These are phyloP conservation scores for Bacidia rubella DNA, from an alignment of 495 filamentous ascomycete species.

Conservation along the genomic window DNA sequence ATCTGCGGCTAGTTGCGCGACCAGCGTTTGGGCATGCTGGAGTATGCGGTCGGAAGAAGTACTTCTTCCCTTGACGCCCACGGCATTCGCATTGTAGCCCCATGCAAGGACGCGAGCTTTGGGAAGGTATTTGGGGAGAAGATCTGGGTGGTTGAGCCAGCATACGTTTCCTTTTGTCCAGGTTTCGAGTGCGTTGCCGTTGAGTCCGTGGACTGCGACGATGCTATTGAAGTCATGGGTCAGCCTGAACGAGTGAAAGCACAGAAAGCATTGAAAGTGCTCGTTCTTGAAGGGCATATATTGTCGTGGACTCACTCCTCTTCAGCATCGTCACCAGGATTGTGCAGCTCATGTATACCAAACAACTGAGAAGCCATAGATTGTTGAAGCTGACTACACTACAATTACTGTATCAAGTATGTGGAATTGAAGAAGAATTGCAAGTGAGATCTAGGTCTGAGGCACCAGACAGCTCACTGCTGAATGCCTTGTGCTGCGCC, in stretches of 20 bases:
- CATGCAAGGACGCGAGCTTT: slow-evolving; percentile 15
- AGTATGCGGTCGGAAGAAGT: slow-evolving; percentile 15
- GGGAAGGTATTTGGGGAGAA: slow-evolving; percentile 16
- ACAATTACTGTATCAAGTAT: too few species aligned
- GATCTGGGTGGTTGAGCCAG: slow-evolving; percentile 17
- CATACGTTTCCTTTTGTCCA: slow-evolving; percentile 15
- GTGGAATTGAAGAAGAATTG: too few species aligned
- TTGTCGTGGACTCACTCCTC: neutral
- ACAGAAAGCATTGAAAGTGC: too few species aligned
- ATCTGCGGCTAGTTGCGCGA: slow-evolving; percentile 14
- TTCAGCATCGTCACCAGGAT: neutral
- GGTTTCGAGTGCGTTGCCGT: slow-evolving; percentile 20
- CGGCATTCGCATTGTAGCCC: slow-evolving; percentile 20
- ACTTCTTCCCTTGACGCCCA: slow-evolving; percentile 6
- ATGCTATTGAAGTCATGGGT: slow-evolving; percentile 17
- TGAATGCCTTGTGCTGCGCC: too few species aligned
- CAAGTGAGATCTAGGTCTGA: too few species aligned
- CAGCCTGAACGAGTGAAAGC: too few species aligned
- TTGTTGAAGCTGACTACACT: too few species aligned
- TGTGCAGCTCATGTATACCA: neutral
- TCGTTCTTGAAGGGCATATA: too few species aligned
- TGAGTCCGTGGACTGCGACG: slow-evolving; percentile 29
- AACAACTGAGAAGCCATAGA: neutral
- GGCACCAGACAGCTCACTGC: too few species aligned
- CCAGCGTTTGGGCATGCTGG: slow-evolving; percentile 21